These are phyloP conservation scores for Plasmodium vivax DNA, from an alignment of 169 alveolate species.

Conservation along the genomic window DNA sequence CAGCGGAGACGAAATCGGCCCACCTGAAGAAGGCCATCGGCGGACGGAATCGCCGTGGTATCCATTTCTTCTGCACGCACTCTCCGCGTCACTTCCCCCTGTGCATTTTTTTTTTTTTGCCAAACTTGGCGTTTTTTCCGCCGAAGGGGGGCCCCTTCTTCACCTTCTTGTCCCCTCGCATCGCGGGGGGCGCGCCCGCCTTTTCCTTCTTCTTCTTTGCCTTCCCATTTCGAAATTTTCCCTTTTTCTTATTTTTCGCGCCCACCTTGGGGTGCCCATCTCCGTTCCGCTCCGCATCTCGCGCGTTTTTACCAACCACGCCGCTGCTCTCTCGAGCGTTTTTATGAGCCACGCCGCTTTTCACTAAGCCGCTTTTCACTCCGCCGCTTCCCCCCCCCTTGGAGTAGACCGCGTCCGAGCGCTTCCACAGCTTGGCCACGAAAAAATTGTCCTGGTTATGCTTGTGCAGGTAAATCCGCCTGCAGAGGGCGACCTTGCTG, in stretches of 20 bases:
- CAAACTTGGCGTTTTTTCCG: background rate
- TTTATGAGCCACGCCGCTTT: background rate
- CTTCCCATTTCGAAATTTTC: background rate
- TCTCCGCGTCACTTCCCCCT: background rate
- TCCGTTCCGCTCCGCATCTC: background rate
- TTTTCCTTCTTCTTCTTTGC: background rate
- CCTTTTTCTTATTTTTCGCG: background rate
- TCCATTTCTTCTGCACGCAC: background rate
- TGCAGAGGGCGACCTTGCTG: constrained; percentile 85
- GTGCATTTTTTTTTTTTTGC: background rate
- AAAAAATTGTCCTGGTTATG: constrained; percentile 98
- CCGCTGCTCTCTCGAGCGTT: background rate
- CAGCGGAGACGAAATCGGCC: background rate
- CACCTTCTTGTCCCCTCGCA: background rate
- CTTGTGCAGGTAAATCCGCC: constrained; percentile 96
- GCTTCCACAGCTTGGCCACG: constrained; percentile 95
- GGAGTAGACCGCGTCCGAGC: constrained; percentile 88
- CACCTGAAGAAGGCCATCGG: background rate
- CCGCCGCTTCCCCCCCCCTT: constrained; percentile 26
- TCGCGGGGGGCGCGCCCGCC: background rate
- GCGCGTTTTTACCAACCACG: background rate
- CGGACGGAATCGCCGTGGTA: background rate
- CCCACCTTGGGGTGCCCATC: background rate
- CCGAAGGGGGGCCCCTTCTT: background rate
- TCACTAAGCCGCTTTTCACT: background rate